Evolutionary conservation across 768 basidiomycete genomes (phyloP).

Genomic region (Tricholoma bakamatsutake): DNA sequence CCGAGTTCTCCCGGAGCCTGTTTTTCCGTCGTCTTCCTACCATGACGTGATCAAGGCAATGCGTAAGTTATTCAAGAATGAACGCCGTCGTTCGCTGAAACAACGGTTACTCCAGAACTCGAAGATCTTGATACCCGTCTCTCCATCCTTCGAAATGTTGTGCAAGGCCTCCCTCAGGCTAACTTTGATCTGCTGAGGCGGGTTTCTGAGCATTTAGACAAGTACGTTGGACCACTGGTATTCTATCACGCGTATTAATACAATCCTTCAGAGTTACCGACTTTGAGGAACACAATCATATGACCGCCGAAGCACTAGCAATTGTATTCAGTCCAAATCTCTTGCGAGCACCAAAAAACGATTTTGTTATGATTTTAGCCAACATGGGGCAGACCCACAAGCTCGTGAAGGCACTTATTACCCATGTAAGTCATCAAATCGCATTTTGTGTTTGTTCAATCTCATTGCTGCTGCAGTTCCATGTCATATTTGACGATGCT

Average conservation of each 20-base stretch:
- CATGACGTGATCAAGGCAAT: slow-evolving; percentile 64
- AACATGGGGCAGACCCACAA: slow-evolving; percentile 78
- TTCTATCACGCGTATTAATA: not conserved
- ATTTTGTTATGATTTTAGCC: slow-evolving; percentile 69
- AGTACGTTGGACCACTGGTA: slow-evolving; percentile 28
- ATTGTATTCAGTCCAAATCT: slow-evolving; percentile 85
- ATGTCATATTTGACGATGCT: slow-evolving; percentile 66
- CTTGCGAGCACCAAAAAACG: slow-evolving; percentile 70
- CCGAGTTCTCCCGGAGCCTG: slow-evolving; percentile 71
- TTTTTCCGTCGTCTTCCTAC: slow-evolving; percentile 69
- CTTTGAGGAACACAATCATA: slow-evolving; percentile 83
- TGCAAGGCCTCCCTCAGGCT: slow-evolving; percentile 62
- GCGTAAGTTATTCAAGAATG: slow-evolving; percentile 38
- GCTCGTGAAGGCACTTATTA: slow-evolving; percentile 70
- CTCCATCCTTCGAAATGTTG: slow-evolving; percentile 54
- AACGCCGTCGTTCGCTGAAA: not conserved
- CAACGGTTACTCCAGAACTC: slow-evolving; percentile 38
- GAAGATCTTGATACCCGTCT: slow-evolving; percentile 67
- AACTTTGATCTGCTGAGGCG: slow-evolving; percentile 79
- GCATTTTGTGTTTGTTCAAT: not conserved
- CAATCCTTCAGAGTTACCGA: slow-evolving; percentile 61
- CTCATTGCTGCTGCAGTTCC: slow-evolving; percentile 34
- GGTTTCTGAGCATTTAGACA: slow-evolving; percentile 80
- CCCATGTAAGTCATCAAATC: slow-evolving; percentile 50
- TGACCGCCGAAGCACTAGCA: slow-evolving; percentile 80